Base-by-base conservation (phyloP, 148 eudicot genomes). In the Selenicereus undatus region DNA sequence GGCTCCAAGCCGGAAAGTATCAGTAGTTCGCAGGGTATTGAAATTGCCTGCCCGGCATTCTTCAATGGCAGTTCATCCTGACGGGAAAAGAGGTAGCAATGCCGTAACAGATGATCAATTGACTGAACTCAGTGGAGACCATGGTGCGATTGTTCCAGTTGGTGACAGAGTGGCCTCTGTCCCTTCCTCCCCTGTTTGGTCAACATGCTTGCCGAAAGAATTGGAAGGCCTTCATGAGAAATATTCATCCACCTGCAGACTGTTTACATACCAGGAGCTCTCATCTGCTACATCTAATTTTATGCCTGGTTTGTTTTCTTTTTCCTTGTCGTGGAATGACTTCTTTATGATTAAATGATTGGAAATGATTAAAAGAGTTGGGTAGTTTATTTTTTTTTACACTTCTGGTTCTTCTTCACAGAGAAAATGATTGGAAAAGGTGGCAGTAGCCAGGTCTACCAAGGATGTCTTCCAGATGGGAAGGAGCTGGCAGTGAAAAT, bases 401-500 rank as follows among this genome's bases (percentile, higher is more conserved):
- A 4, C 27, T 8, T 45, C 4, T 26, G 54, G 78, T 45, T 35
- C 52, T 76, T 48, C 20, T 76, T 2, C 87, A 27, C 89, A 95
- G 98, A 84, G 42, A 90, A 89, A 82, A 81, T 93, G 85, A 85
- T 95, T 75, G 98, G 98, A 69, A 89, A 86, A 88, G 98, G 98
- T 82, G 97, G 98, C 68, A 93, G 89, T 84, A 93, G 98, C 81
- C 87, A 84, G 79, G 98, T 95, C 82, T 95, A 87, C 73, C 82
- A 77, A 86, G 98, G 95, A 73, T 85, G 86, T 69, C 92, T 93
- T 82, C 87, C 92, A 3, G 94, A 95, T 82, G 95, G 97, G 54
- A 90, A 91, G 84, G 97, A 91, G 85, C 86, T 95, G 78, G 98
- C 98, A n/a, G 93, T 91, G 76, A 95, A 95, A 87, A 90, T 90